These are phyloP conservation scores for Elsinoe perseae DNA, from an alignment of 2,329 filamentous ascomycete genomes.

Conservation along the genomic window DNA sequence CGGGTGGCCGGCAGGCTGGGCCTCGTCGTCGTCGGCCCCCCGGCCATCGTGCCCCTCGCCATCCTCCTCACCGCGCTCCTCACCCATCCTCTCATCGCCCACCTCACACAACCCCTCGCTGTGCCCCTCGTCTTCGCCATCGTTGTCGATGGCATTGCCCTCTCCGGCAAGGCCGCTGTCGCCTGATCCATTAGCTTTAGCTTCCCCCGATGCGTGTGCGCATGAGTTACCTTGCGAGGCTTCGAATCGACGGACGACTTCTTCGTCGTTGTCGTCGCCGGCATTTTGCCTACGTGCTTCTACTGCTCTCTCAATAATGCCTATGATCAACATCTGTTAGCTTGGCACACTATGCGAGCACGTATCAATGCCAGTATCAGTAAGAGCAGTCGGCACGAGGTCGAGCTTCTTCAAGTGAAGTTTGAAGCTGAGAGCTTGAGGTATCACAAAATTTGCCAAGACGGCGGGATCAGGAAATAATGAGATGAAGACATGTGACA, in stretches of 20 bases:
- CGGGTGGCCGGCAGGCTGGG: not conserved
- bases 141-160: not conserved
- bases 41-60: not conserved
- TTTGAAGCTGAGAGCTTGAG: not conserved
- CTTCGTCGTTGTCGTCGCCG: not conserved
- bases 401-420: not conserved
- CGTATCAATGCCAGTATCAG: not conserved
- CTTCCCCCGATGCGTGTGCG: not conserved
- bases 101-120: too few relatives aligned
- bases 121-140: not conserved
- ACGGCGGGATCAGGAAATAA: not conserved
- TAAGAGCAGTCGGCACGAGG: not conserved
- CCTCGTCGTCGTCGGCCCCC: not conserved
- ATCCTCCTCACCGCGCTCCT: not conserved
- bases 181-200: not conserved
- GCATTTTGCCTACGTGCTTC: not conserved
- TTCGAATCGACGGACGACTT: not conserved
- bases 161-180: not conserved
- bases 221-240: not conserved
- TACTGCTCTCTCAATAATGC: not conserved
- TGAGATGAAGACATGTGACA: not conserved
- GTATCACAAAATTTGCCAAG: conserved; percentile 7
- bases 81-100: too few relatives aligned
- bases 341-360: not conserved
- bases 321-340: not conserved